Base-by-base conservation (phyloP, 164 flowering plant genomes). In the Aristolochia fimbriata region DNA sequence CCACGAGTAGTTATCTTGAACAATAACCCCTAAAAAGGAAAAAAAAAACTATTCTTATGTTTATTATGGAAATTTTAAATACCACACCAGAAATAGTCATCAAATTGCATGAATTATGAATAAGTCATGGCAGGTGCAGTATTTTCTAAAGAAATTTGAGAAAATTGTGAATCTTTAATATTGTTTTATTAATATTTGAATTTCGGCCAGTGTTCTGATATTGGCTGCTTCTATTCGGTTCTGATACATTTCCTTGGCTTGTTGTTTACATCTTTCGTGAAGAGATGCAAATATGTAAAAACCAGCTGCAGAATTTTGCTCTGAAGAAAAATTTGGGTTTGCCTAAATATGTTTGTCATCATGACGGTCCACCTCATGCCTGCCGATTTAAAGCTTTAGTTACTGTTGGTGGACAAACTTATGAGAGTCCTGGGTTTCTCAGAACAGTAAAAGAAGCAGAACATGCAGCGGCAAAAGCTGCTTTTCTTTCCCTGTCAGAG, bases 401-500 rank as follows among this genome's bases (percentile, higher is more conserved):
- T n/a, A 74, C 75, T 33, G 52, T 90, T 55, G 78, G 66, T 68
- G 88, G 74, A 51, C 64, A 78, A 56, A 75, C 80, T n/a, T 87
- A 73, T 72, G 81, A 76, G 68, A 57, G 81, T 47, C 64, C 60
- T 14, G 75, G 63, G 15, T 81, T 73, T 59, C 82, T 70, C 58
- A 31, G 68, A 33, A 85, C 90, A 30, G 2, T 80, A 53, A 83
- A 76, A 58, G 86, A 85, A 60, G 92, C 97, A 27, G 88, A 90
- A 59, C 74, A 83, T 78, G 85, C 79, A 22, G 95, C 85, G 63
- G 91, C 97, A 19, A 77, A 74, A 75, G 71, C 64, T 63, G 97
- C 96, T 68, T 72, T 87, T 49, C 59, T 49, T 33, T 71, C 84
- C 11, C 64, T 91, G 69, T 60, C 71, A 1, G 60, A 68, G 4